Percentiles rank a stretch among this genome's conserved stretches.
phyloP scores from a whole-genome alignment of 140 eudicot species.

The Flaveria floridana region DNA sequence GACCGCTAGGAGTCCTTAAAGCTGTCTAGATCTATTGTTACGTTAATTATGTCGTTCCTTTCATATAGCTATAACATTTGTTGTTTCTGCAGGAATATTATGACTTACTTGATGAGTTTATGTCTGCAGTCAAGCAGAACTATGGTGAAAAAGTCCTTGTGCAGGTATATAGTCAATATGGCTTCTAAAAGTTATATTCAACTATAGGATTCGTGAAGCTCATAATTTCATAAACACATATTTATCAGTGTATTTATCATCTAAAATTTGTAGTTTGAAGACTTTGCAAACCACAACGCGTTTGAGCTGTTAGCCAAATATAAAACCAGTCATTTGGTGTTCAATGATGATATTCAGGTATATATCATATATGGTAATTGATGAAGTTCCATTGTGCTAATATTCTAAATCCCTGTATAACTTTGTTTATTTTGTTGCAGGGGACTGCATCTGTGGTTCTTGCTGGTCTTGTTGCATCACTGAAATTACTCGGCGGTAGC shows the following conservation, averaged over 20 bases:
- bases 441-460: slow-evolving; percentile 89
- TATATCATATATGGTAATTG: slow-evolving; percentile 22
- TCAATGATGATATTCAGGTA: slow-evolving; percentile 93
- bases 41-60: slow-evolving; percentile 13
- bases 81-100: slow-evolving; percentile 60
- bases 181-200: slow-evolving; percentile 5
- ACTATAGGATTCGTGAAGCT: neutral
- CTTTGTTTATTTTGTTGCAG: slow-evolving; percentile 41
- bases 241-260: slow-evolving; percentile 17
- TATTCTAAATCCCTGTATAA: neutral
- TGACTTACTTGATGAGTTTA: slow-evolving; percentile 74
- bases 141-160: slow-evolving; percentile 94
- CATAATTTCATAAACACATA: neutral
- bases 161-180: slow-evolving; percentile 49
- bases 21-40: slow-evolving; percentile 1
- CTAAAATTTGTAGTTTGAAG: slow-evolving; percentile 65
- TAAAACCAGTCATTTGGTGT: slow-evolving; percentile 68
- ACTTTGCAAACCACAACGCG: slow-evolving; percentile 96
- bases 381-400: neutral
- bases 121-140: slow-evolving; percentile 86
- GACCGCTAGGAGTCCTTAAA: neutral
- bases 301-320: slow-evolving; percentile 81
- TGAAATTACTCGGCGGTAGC: slow-evolving; percentile 72
- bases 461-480: slow-evolving; percentile 74
- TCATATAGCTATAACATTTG: neutral